A percentile compares a stretch with the other conserved stretches of the same genome.
Conservation (phyloP, 169 alveolate species). For the Cryptosporidium muris region DNA sequence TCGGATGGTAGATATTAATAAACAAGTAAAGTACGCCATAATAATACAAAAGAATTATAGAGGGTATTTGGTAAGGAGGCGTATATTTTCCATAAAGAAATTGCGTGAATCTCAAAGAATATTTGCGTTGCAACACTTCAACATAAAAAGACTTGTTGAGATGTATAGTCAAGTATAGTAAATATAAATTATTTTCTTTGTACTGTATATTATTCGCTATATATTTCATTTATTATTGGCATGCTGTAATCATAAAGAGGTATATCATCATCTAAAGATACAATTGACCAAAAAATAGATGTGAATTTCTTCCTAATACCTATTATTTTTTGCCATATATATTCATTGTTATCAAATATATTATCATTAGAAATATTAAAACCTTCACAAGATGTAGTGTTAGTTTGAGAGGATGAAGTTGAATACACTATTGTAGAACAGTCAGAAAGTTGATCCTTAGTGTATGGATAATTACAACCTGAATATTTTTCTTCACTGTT, state of each 20-base stretch:
- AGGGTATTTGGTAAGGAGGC: slow-evolving; percentile 39
- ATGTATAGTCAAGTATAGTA: neutral
- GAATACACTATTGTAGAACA: too few species aligned
- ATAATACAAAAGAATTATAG: slow-evolving; percentile 35
- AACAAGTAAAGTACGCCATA: neutral
- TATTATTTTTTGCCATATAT: neutral
- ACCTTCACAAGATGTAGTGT: too few species aligned
- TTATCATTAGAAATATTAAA: too few species aligned
- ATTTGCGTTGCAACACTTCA: slow-evolving; percentile 30
- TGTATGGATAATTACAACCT: too few species aligned
- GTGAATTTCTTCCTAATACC: neutral
- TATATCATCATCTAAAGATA: slow-evolving; percentile 7
- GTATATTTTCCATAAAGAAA: slow-evolving; percentile 1
- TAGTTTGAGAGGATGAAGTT: too few species aligned
- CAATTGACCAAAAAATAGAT: slow-evolving; percentile 3
- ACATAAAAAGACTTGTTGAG: neutral
- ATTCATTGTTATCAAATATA: too few species aligned
- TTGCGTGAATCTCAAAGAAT: slow-evolving; percentile 27
- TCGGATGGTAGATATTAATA: neutral
- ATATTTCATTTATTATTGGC: neutral
- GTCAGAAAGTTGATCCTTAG: too few species aligned
- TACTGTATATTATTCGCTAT: neutral
- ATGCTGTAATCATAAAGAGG: slow-evolving; percentile 7
- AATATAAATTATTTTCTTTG: neutral
- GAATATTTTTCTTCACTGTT: too few species aligned